Conservation (phyloP, 305 asterid genomes). For the Fraxinus xanthoxyloides region DNA sequence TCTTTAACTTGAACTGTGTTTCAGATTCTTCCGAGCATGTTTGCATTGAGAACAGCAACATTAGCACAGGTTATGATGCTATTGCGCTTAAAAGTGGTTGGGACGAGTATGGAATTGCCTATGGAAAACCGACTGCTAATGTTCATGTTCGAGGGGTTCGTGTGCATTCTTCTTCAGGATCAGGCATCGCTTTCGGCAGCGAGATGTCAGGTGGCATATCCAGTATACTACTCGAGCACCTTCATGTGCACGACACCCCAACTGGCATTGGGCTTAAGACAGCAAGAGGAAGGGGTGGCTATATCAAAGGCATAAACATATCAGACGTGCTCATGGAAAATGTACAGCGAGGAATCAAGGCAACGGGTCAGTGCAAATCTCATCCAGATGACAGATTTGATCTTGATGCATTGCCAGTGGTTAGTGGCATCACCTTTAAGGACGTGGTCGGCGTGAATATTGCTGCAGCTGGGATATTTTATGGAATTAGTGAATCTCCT, state of each 20-base stretch:
- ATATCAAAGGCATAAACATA: conserved; percentile 47
- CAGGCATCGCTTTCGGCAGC: conserved; percentile 83
- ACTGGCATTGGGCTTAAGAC: conserved; percentile 69
- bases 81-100: conserved; percentile 86
- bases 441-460: conserved; percentile 65
- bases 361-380: conserved; percentile 55
- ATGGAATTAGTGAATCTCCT: conserved; percentile 70
- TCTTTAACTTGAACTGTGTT: not conserved
- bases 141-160: conserved; percentile 55
- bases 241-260: conserved; percentile 45
- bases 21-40: conserved; percentile 84
- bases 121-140: conserved; percentile 46
- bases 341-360: conserved; percentile 56
- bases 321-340: conserved; percentile 54
- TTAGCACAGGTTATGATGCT: conserved; percentile 78
- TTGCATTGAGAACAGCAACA: conserved; percentile 90
- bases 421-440: conserved; percentile 51
- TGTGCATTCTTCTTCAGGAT: conserved; percentile 59
- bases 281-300: conserved; percentile 78
- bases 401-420: conserved; percentile 62
- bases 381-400: conserved; percentile 81
- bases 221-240: conserved; percentile 48
- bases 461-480: conserved; percentile 58
- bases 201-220: conserved; percentile 99
- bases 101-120: conserved; percentile 91